Evolutionary conservation across 306 rosid genomes (phyloP), one percentile per base, ranked within the genome.

Genomic region (Dryas octopetala): DNA sequence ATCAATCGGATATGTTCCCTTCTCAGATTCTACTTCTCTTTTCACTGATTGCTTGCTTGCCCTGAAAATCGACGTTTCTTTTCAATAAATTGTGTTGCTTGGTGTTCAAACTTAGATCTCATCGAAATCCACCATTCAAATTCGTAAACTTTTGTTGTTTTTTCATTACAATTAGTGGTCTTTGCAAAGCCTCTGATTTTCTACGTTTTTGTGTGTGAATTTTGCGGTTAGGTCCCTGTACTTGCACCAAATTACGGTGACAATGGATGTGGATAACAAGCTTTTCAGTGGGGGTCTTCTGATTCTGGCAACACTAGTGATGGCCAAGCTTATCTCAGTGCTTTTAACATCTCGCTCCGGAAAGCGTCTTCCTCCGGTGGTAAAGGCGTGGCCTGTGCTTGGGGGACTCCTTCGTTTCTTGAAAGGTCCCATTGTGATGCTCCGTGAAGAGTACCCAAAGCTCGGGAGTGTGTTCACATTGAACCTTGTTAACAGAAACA

Each of bases 381-480:
- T 89, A 9, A 78, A 78, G 28, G 76, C 88, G 1, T 74, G 82
- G 81, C 99, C 97, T 1, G 3, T 95, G 12, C 4, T 92, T 1
- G 97, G 99, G 6, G 99, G 96, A 2, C 45, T 95, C 4, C 0
- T 59, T 52, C 89, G 93, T 2, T 92, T 95, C 73, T 75, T 95
- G 3, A 90, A 90, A 17, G 99, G 99, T 32, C 99, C 99, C 4
- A 83, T 95, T 46, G 66, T 90, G 41, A 81, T 95, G 97, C 88
- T 95, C 26, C 82, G 92, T 7, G 84, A 90, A 59, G 97, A 91
- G 83, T 92, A 90, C 77, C 97, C 97, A 0, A 92, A 88, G 58
- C 97, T 89, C 13, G 99, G 99, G 13, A 68, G 90, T 64, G 99
- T 95, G 23, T 95, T 95, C 82, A 95, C 96, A 7, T 15, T 92